A percentile compares a stretch with the other conserved stretches of the same genome.
phyloP scores from a whole-genome alignment of 139 green algal species.

The Closterium sp. region DNA sequence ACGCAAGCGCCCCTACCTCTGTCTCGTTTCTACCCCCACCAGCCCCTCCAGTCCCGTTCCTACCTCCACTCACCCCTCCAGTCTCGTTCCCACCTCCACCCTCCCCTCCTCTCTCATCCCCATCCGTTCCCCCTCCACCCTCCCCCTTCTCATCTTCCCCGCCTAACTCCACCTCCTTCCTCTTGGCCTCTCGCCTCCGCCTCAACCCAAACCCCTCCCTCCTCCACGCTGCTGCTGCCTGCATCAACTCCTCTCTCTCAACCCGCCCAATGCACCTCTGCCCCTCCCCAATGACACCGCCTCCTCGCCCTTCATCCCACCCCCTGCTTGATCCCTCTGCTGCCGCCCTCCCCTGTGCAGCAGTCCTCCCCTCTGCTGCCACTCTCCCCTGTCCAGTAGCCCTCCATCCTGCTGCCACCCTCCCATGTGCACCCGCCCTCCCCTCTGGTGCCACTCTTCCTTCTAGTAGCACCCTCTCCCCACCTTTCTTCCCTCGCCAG shows the following conservation, averaged over 20 bases:
- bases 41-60: too few species aligned
- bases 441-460: too few species aligned
- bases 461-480: not conserved
- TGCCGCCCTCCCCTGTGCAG: too few species aligned
- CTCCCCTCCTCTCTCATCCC: not conserved
- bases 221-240: not conserved
- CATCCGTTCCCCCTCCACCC: not conserved
- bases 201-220: not conserved
- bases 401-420: too few species aligned
- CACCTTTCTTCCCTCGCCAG: not conserved
- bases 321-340: too few species aligned
- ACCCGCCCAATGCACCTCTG: not conserved
- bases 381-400: too few species aligned
- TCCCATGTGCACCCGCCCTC: too few species aligned
- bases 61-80: not conserved
- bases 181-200: not conserved
- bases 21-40: not conserved
- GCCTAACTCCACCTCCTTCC: not conserved
- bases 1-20: not conserved
- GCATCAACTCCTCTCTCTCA: not conserved
- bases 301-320: not conserved
- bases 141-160: not conserved
- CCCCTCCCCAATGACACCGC: not conserved
- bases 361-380: too few species aligned
- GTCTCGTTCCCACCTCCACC: not conserved